A percentile compares a stretch with the other conserved stretches of the same genome.
Evolutionary conservation across 257 asterid genomes (phyloP).

Genomic region (Ajuga chamaepitys): DNA sequence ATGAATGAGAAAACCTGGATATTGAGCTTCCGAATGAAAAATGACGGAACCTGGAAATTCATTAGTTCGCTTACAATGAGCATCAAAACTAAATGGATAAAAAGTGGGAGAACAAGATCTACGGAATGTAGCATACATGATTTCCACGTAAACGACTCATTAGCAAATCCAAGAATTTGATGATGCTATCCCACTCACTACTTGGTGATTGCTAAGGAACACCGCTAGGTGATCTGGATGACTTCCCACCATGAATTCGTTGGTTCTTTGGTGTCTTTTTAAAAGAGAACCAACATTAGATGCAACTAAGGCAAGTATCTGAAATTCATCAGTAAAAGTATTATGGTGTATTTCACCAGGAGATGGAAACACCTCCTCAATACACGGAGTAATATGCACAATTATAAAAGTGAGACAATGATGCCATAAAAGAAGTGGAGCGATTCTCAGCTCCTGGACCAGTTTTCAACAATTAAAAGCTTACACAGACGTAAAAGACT

Average conservation of each 20-base stretch:
- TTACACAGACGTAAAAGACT: not conserved
- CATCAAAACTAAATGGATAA: no score
- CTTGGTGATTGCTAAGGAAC: slow-evolving; percentile 67
- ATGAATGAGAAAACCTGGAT: no score
- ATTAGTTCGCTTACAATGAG: no score
- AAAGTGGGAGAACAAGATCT: no score
- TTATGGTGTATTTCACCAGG: not conserved
- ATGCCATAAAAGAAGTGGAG: not conserved
- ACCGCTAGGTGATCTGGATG: slow-evolving; percentile 78
- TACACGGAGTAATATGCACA: not conserved
- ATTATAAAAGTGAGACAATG: not conserved
- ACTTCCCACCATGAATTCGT: slow-evolving; percentile 95
- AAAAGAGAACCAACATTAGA: no score
- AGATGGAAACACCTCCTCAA: not conserved
- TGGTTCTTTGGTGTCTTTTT: slow-evolving; percentile 82
- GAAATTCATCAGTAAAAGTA: not conserved
- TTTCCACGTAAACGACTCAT: no score
- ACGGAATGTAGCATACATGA: no score
- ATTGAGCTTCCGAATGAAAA: no score
- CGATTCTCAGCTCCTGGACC: not conserved
- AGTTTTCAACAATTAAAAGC: not conserved
- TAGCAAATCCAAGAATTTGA: slow-evolving; percentile 82
- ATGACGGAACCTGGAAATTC: no score
- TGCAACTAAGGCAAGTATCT: not conserved
- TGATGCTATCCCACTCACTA: slow-evolving; percentile 91